Percentiles rank a stretch among this genome's conserved stretches.
Evolutionary conservation across 148 eudicot genomes (phyloP).

Genomic region (Vaccinium corymbosum): DNA sequence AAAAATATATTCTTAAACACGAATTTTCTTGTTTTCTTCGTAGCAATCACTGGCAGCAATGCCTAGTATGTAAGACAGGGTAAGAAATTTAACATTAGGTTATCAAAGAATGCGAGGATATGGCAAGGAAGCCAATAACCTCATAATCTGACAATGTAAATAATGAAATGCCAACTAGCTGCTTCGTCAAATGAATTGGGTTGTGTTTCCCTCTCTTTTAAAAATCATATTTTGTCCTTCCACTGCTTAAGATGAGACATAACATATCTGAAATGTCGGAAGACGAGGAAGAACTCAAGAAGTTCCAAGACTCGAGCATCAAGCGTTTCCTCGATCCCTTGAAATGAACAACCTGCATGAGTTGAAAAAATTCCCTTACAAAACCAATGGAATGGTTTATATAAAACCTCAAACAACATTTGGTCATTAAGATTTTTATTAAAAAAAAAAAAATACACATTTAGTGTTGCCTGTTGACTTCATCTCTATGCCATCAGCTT

Average conservation of each 20-base stretch:
- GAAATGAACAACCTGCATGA: conserved; percentile 75
- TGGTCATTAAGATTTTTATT: no score
- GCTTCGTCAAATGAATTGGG: background rate
- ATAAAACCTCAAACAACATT: background rate
- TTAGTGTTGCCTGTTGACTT: background rate
- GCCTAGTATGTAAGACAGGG: background rate
- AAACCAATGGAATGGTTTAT: background rate
- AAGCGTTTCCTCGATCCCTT: conserved; percentile 92
- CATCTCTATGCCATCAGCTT: background rate
- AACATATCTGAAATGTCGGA: conserved; percentile 65
- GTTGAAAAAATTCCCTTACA: background rate
- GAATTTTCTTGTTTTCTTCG: background rate
- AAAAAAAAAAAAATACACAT: background rate
- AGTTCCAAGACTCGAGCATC: conserved; percentile 94
- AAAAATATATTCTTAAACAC: background rate
- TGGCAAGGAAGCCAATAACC: no score
- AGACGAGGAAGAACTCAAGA: conserved; percentile 37
- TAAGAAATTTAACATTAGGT: background rate
- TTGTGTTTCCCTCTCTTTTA: conserved; percentile 17
- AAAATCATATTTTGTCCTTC: conserved; percentile 90
- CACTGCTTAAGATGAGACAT: conserved; percentile 75
- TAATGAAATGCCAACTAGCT: background rate
- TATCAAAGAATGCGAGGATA: background rate
- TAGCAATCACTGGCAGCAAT: background rate
- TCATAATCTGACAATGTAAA: background rate